A percentile compares a stretch with the other conserved stretches of the same genome.
Evolutionary conservation across 305 asterid species (phyloP).

Genomic region (Euphrasia arctica): DNA sequence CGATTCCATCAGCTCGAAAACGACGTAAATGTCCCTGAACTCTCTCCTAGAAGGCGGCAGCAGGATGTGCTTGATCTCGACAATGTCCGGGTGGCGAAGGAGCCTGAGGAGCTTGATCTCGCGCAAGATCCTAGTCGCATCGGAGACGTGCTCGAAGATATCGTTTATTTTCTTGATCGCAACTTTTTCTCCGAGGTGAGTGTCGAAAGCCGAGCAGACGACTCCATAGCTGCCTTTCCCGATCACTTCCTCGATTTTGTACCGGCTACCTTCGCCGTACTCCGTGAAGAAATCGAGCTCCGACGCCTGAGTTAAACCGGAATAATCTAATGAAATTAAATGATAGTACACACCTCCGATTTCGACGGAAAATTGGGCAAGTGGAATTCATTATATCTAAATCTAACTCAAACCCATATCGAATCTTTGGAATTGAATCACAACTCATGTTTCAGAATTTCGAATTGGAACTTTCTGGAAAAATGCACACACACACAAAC

Average conservation of each 20-base stretch:
- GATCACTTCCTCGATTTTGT: conserved; percentile 90
- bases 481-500: no score
- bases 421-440: no score
- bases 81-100: conserved; percentile 97
- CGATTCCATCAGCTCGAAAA: conserved; percentile 93
- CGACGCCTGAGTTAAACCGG: conserved; percentile 40
- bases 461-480: no score
- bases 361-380: no score
- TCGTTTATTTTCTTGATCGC: conserved; percentile 97
- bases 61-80: conserved; percentile 93
- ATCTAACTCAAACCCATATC: not conserved
- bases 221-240: conserved; percentile 99
- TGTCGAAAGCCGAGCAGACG: conserved; percentile 95
- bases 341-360: no score
- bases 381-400: not conserved
- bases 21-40: conserved; percentile 90
- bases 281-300: conserved; percentile 97
- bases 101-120: conserved; percentile 98
- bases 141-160: conserved; percentile 93
- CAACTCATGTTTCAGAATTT: no score
- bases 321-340: no score
- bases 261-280: conserved; percentile 96
- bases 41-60: conserved; percentile 96
- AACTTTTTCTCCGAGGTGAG: conserved; percentile 87
- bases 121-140: conserved; percentile 95